Evolutionary conservation across 257 asterid species (phyloP).

Genomic region (Salvia miltiorrhiza): DNA sequence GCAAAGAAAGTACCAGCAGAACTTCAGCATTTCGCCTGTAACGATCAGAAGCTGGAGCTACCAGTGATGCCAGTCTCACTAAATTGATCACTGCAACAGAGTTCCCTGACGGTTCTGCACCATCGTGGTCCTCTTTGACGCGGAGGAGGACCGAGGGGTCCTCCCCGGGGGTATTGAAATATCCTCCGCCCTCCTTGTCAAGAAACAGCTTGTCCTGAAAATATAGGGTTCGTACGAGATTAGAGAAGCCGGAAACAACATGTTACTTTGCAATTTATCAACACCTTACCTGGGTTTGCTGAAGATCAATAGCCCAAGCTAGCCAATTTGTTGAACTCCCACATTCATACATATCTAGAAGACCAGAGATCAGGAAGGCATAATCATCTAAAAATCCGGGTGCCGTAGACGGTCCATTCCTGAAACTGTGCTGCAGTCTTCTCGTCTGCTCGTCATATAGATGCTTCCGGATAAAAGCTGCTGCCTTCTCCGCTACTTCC

Average conservation of each 20-base stretch:
- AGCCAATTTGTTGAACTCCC: slow-evolving; percentile 80
- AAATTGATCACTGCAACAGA: slow-evolving; percentile 79
- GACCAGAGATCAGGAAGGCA: slow-evolving; percentile 74
- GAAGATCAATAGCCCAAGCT: slow-evolving; percentile 89
- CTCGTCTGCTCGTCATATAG: slow-evolving; percentile 56
- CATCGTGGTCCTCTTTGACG: slow-evolving; percentile 92
- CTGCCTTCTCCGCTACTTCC: slow-evolving; percentile 87
- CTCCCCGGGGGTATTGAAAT: slow-evolving; percentile 78
- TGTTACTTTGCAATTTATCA: background rate
- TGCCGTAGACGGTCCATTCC: slow-evolving; percentile 88
- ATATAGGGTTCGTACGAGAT: background rate
- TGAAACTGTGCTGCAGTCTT: slow-evolving; percentile 82
- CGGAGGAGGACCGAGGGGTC: slow-evolving; percentile 93
- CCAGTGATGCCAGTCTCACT: slow-evolving; percentile 70
- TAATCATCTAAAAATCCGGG: slow-evolving; percentile 92
- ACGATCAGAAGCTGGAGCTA: slow-evolving; percentile 43
- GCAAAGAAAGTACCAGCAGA: slow-evolving; percentile 48
- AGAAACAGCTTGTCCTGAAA: slow-evolving; percentile 82
- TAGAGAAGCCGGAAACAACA: background rate
- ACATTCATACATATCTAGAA: slow-evolving; percentile 72
- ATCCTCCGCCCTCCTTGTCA: slow-evolving; percentile 87
- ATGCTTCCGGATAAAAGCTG: slow-evolving; percentile 63
- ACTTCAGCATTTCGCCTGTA: slow-evolving; percentile 62
- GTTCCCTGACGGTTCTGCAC: slow-evolving; percentile 97
- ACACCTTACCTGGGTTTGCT: slow-evolving; percentile 52